phyloP scores from a whole-genome alignment of 2,329 filamentous ascomycete genomes.

The Fusarium nodosum region DNA sequence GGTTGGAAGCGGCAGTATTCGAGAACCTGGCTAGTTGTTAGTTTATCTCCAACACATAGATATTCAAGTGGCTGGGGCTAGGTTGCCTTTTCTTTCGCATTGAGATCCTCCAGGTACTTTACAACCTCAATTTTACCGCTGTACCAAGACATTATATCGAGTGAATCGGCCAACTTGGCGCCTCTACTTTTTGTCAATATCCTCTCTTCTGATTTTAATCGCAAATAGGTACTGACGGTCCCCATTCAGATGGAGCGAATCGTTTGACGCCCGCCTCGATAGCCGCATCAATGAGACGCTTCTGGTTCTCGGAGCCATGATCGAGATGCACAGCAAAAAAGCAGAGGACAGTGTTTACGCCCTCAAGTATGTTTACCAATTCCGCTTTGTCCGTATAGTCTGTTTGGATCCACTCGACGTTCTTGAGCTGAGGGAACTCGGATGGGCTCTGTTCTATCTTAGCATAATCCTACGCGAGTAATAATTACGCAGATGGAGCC shows the following conservation, averaged over 20 bases:
- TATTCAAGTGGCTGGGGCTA: fast-evolving
- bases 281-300: conserved; percentile 15
- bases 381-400: not conserved
- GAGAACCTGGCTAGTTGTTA: fast-evolving
- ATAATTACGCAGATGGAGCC: fast-evolving
- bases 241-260: conserved; percentile 24
- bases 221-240: not conserved
- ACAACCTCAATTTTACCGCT: conserved; percentile 12
- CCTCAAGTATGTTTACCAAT: not conserved
- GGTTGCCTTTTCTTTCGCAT: not conserved
- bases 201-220: fast-evolving
- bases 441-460: not conserved
- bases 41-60: fast-evolving
- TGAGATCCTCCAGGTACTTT: not conserved
- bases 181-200: not conserved
- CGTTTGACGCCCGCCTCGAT: conserved; percentile 6
- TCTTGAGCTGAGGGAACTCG: not conserved
- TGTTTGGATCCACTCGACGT: not conserved
- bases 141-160: conserved; percentile 17
- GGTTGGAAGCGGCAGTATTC: conserved; percentile 18
- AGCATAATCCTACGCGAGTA: fast-evolving
- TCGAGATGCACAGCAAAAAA: conserved; percentile 14
- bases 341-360: conserved; percentile 9
- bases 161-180: not conserved
- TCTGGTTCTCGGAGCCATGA: not conserved